A percentile compares a stretch with the other conserved stretches of the same genome.
These are phyloP conservation scores for Oryza longistaminata DNA, from an alignment of 176 grass and related monocot species.

Conservation along the genomic window DNA sequence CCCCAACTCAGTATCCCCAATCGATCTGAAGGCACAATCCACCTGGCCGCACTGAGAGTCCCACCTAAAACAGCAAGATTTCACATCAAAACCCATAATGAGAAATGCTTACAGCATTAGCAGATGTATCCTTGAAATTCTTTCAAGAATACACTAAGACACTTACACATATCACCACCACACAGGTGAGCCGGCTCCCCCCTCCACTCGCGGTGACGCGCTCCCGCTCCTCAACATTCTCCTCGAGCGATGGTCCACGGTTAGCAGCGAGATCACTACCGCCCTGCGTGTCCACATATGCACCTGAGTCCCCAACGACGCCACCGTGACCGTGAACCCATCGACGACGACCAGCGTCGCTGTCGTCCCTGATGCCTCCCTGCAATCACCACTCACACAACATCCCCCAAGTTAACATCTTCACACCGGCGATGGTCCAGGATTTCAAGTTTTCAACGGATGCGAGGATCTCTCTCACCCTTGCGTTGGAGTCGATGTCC, in stretches of 20 bases:
- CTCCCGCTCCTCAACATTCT: conserved; percentile 89
- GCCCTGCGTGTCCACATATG: conserved; percentile 75
- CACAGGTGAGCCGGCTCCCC: conserved; percentile 88
- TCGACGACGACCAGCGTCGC: conserved; percentile 87
- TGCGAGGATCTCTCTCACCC: conserved; percentile 50
- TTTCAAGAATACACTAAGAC: too few relatives aligned
- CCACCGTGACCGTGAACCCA: conserved; percentile 78
- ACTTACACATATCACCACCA: too few relatives aligned
- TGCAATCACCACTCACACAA: background rate
- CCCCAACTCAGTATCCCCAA: conserved; percentile 96
- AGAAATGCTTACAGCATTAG: conserved; percentile 34
- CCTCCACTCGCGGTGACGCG: conserved; percentile 89
- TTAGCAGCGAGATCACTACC: conserved; percentile 76
- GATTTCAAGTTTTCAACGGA: background rate
- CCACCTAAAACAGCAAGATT: conserved; percentile 50
- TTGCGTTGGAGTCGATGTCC: conserved; percentile 91
- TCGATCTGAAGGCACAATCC: conserved; percentile 96
- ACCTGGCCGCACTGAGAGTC: conserved; percentile 94
- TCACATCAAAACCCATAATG: background rate
- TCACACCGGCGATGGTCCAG: background rate
- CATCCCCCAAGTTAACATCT: conserved; percentile 14
- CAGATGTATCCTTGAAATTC: background rate
- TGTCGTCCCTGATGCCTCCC: conserved; percentile 91
- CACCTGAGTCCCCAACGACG: conserved; percentile 97
- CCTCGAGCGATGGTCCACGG: conserved; percentile 93